Evolutionary conservation across 352 stramenopile genomes (phyloP).

Genomic region (Globisporangium cederbergense): DNA sequence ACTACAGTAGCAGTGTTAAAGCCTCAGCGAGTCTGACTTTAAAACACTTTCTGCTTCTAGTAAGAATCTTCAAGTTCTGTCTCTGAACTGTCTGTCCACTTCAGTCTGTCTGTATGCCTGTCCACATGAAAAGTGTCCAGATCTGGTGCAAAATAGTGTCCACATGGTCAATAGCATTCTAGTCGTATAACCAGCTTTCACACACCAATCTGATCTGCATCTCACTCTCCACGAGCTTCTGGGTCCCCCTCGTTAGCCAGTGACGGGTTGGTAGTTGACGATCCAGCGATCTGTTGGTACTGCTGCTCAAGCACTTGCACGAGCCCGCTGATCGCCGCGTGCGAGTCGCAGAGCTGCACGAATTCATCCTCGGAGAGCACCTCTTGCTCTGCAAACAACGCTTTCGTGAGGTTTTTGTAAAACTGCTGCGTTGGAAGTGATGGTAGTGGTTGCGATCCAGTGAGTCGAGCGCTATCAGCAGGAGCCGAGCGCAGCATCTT

Average conservation of each 20-base stretch:
- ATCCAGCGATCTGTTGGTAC: neutral
- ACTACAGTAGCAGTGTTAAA: too few species aligned
- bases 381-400: slow-evolving; percentile 26
- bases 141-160: too few species aligned
- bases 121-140: too few species aligned
- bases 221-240: neutral
- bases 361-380: slow-evolving; percentile 22
- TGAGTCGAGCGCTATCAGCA: neutral
- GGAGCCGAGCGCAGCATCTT: slow-evolving; percentile 15
- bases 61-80: too few species aligned
- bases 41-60: too few species aligned
- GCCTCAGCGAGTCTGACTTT: too few species aligned
- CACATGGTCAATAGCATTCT: too few species aligned
- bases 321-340: slow-evolving; percentile 17
- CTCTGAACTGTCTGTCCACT: too few species aligned
- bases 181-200: too few species aligned
- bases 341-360: slow-evolving; percentile 14
- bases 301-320: slow-evolving; percentile 2
- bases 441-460: neutral
- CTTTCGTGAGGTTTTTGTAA: slow-evolving; percentile 32
- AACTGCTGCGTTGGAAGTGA: slow-evolving; percentile 6
- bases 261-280: neutral
- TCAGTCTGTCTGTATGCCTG: too few species aligned
- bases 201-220: too few species aligned
- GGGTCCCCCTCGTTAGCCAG: neutral